Base-by-base conservation (phyloP, 176 grass and related monocot species). In the Tillandsia fasciculata region DNA sequence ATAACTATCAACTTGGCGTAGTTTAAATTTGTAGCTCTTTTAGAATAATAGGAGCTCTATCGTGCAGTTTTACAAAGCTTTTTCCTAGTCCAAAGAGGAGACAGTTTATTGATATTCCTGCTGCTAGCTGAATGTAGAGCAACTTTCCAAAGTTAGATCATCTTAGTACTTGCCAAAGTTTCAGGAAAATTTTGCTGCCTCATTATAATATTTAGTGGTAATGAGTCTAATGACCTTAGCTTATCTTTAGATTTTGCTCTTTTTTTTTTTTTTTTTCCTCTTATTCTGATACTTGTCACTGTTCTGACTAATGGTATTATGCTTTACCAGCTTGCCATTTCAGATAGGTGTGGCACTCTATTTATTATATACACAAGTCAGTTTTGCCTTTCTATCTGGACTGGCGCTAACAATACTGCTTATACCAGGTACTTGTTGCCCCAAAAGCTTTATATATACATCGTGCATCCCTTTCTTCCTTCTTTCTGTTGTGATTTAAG, bases 341-440 rank as follows among this genome's bases (percentile, higher is more conserved):
- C 88, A 96, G 81, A 96, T 96, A 81, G 93, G 86, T 65, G 67
- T 96, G 82, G 88, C 88, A 68, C 86, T 92, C 56, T 96, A 87
- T 84, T 81, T 96, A 61, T 70, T 92, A 76, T 96, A 92, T 70
- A 96, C 84, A 49, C 93, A 96, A 83, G 93, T 96, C 67, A 89
- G 83, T 85, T 96, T 87, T 79, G 93, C 93, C 69, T 96, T 96
- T 78, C 64, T 96, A 74, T 92, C 88, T 72, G 93, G 88, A 69
- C 79, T 96, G 24, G 81, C 88, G 53, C 89, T 96, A 81, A 96
- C 88, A 70, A 80, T 92, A 72, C 69, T 92, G 76, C 86, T 96
- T 26, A 96, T 96, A 83, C 93, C 93, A 92, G 88, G 88, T 96
- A 77, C 33, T 50, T 66, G 7, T 72, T 79, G 42, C 54, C n/a